A percentile compares a stretch with the other conserved stretches of the same genome.
Conservation (phyloP, 2,329 filamentous ascomycete genomes). For the Phaeosphaeriaceae sp. region DNA sequence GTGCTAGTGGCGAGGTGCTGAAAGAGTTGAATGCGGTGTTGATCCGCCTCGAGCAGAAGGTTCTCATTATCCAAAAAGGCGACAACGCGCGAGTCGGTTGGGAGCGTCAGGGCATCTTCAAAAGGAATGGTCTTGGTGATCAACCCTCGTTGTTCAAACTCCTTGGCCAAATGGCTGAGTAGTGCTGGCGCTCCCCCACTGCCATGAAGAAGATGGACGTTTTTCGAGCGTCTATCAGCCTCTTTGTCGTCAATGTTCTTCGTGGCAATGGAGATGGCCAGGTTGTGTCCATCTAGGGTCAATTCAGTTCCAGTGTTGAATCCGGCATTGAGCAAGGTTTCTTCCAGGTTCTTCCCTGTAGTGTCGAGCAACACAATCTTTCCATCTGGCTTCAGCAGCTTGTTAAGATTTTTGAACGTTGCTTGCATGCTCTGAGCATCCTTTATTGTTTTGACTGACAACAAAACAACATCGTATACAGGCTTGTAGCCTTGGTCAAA, state of each 20-base stretch:
- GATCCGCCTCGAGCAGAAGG: conserved; percentile 1
- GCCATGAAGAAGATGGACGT: conserved; percentile 1
- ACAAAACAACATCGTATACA: conserved; percentile 23
- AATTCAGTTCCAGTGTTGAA: neutral
- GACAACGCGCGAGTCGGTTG: neutral
- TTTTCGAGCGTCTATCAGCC: neutral
- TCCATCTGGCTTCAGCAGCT: neutral
- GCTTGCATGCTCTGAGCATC: neutral
- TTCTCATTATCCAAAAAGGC: conserved; percentile 5
- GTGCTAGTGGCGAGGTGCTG: conserved; percentile 4
- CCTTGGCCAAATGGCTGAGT: neutral
- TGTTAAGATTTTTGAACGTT: neutral
- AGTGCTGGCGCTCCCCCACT: neutral
- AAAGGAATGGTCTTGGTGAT: neutral
- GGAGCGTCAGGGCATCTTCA: neutral
- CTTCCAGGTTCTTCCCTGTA: neutral
- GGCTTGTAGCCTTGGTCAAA: conserved; percentile 13
- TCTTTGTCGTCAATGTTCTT: neutral
- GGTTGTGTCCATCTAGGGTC: neutral
- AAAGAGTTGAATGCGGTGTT: neutral
- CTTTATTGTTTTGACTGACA: neutral
- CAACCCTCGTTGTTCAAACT: conserved; percentile 2
- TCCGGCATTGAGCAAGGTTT: neutral
- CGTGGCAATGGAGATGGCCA: neutral
- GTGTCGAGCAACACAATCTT: neutral